Evolutionary conservation across 2,329 filamentous ascomycete genomes (phyloP).

Genomic region (Aspergillus latus): DNA sequence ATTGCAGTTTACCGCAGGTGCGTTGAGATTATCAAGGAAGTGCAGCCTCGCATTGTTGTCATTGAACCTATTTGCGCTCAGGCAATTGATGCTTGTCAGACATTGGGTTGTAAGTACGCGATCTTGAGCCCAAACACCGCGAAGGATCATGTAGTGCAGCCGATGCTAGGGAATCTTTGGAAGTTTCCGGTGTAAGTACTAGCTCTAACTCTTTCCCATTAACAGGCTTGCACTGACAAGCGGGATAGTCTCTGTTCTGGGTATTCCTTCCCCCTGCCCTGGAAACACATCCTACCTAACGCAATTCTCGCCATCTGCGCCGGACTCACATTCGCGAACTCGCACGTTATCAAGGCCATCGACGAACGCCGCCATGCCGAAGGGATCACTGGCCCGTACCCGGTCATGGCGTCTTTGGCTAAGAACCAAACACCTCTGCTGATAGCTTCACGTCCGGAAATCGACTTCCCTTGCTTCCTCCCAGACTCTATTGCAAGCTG

Average conservation of each 20-base stretch:
- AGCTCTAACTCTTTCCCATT: background rate
- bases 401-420: conserved; percentile 6
- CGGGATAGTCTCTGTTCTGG: conserved; percentile 40
- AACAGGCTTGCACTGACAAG: background rate
- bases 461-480: conserved; percentile 39
- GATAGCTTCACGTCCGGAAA: conserved; percentile 23
- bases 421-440: conserved; percentile 14
- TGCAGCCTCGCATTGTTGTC: conserved; percentile 37
- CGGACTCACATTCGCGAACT: background rate
- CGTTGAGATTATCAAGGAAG: conserved; percentile 5
- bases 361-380: conserved; percentile 25
- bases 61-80: conserved; percentile 44
- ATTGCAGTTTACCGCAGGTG: conserved; percentile 38
- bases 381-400: conserved; percentile 22
- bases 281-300: conserved; percentile 41
- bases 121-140: conserved; percentile 46
- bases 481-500: conserved; percentile 40
- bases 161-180: conserved; percentile 33
- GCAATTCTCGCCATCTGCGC: conserved; percentile 35
- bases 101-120: conserved; percentile 32
- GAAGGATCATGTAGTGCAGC: conserved; percentile 40
- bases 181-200: conserved; percentile 21
- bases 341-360: conserved; percentile 15
- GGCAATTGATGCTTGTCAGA: conserved; percentile 42
- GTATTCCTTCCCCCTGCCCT: conserved; percentile 46